These are phyloP conservation scores for Trichoderma endophyticum DNA, from an alignment of 2,329 filamentous ascomycete genomes.

Conservation along the genomic window DNA sequence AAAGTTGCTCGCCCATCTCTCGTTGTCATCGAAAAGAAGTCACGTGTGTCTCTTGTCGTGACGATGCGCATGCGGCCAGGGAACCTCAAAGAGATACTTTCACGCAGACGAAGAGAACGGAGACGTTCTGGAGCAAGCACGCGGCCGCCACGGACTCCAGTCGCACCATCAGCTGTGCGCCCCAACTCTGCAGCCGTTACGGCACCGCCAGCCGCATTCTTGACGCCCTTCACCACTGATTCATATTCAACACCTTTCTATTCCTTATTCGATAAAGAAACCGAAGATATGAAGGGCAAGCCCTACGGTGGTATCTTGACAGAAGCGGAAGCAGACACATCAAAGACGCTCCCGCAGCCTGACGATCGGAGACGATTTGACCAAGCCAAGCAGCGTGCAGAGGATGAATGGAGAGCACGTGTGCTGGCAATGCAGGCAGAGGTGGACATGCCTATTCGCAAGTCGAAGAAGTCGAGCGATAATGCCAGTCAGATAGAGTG, in stretches of 20 bases:
- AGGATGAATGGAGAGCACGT: constrained; percentile 82
- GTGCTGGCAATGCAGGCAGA: constrained; percentile 60
- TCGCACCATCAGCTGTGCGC: constrained; percentile 24
- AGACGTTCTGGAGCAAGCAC: constrained; percentile 26
- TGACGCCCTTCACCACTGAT: constrained; percentile 55
- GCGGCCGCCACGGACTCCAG: constrained; percentile 27
- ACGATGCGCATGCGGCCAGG: constrained; percentile 38
- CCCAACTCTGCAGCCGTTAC: constrained; percentile 19
- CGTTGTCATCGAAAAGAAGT: constrained; percentile 41
- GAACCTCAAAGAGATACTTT: constrained; percentile 38
- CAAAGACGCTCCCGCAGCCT: constrained; percentile 76
- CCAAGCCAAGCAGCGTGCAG: constrained; percentile 82
- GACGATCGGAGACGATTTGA: constrained; percentile 85
- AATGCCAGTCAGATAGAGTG: constrained; percentile 96
- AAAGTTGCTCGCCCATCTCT: constrained; percentile 43
- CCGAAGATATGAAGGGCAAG: constrained; percentile 84
- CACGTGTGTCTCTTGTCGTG: constrained; percentile 35
- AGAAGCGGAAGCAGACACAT: constrained; percentile 86
- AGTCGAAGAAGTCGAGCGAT: constrained; percentile 71
- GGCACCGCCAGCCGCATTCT: constrained; percentile 34
- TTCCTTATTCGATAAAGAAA: constrained; percentile 83
- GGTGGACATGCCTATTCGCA: constrained; percentile 59
- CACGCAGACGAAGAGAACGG: constrained; percentile 34
- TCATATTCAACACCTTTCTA: constrained; percentile 77
- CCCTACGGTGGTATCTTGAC: constrained; percentile 92